phyloP scores from a whole-genome alignment of 2,329 filamentous ascomycete species.

The Ceratocystis harringtonii region DNA sequence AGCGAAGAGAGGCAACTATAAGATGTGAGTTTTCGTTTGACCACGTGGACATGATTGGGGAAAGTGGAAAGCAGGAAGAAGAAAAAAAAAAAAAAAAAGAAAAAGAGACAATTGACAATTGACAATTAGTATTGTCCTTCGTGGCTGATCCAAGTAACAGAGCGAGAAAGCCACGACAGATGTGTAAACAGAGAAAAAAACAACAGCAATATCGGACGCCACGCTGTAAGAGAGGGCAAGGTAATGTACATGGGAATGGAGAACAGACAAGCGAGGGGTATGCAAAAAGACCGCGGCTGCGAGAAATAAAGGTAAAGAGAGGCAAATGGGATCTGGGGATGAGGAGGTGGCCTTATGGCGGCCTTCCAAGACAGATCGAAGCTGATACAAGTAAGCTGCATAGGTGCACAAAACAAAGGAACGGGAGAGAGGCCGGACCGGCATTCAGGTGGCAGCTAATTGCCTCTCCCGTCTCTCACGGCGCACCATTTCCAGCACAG shows the following conservation, averaged over 20 bases:
- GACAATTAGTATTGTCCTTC: slow-evolving; percentile 4
- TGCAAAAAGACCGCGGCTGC: slow-evolving; percentile 5
- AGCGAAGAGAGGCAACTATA: not conserved
- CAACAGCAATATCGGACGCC: slow-evolving; percentile 6
- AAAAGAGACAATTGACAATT: not conserved
- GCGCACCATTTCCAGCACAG: slow-evolving; percentile 41
- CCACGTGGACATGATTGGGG: not conserved
- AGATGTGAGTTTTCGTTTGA: not conserved
- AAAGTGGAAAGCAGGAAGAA: not conserved
- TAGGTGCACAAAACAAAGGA: not conserved
- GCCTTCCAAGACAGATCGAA: not conserved
- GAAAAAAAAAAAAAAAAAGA: not conserved
- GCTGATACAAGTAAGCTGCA: not conserved
- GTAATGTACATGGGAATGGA: slow-evolving; percentile 1
- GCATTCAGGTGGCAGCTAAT: not conserved
- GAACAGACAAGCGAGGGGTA: not conserved
- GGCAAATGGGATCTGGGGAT: not conserved
- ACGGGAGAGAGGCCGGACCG: not conserved
- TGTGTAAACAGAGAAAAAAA: not conserved
- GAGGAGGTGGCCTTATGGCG: not conserved
- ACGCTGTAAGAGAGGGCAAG: slow-evolving; percentile 8
- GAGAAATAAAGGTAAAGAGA: slow-evolving; percentile 2
- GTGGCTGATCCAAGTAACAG: not conserved
- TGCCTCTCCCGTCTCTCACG: slow-evolving; percentile 25
- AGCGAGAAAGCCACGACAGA: not conserved